Base-by-base conservation (phyloP, 306 rosid species). In the Aeschynomene evenia region DNA sequence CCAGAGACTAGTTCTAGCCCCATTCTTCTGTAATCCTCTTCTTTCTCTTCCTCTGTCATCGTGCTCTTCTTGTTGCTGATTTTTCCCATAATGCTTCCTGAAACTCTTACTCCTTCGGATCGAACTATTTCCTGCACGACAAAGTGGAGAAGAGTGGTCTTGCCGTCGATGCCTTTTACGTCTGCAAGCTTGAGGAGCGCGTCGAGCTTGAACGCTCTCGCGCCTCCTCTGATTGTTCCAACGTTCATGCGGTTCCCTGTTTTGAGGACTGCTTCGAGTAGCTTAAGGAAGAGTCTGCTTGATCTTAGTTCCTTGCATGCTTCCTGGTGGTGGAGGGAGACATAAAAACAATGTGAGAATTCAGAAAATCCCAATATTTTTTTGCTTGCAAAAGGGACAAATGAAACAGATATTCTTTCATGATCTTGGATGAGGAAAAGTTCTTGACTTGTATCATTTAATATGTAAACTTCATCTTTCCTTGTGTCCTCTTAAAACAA, bases 191-290 rank as follows among this genome's bases (percentile, higher is more conserved):
- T 95, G 34, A 95, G 91, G 28, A 95, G 97, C 0, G 97, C 87
- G 6, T 95, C 99, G 18, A 95, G 88, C 51, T 91, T 95, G 60
- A 95, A 95, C 14, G 97, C 99, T 73, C 73, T 75, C 0, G 99
- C 99, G 2, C 97, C 99, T 62, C 99, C 99, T 37, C 99, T 77
- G 50, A 89, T 91, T 1, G 99, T 95, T 51, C 99, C 99, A 0
- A 95, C 96, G 40, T 95, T 95, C 99, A 95, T 91, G 7, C 99
- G 80, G 70, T 95, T 95, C 3, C 99, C 99, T 7, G 99, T 95
- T 82, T 95, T 95, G 0, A 95, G 84, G 15, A 95, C 99, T 5
- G 99, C 85, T 81, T 95, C 99, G 0, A 95, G 91, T 48, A 95
- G 34, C 55, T 95, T 95, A 76, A 86, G 68, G 90, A 95, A 95